A percentile compares a stretch with the other conserved stretches of the same genome.
phyloP scores from a whole-genome alignment of 2,329 filamentous ascomycete species.

The Microdochium trichocladiopsis region DNA sequence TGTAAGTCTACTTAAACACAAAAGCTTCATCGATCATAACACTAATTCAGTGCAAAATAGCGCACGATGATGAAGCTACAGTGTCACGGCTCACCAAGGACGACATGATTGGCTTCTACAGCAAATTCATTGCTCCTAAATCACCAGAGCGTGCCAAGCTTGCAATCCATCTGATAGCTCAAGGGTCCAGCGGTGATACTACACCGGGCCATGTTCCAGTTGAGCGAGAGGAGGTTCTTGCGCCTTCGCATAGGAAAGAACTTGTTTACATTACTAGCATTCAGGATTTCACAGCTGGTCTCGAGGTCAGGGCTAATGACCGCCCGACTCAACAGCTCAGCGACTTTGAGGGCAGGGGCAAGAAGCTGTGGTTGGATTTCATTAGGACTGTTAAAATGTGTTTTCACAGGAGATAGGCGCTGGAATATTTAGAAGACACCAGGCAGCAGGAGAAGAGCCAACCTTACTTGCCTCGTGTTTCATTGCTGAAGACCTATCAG shows the following conservation, averaged over 20 bases:
- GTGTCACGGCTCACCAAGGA: slow-evolving; percentile 70
- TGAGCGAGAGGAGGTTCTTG: slow-evolving; percentile 21
- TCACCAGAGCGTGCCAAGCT: slow-evolving; percentile 75
- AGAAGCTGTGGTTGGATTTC: slow-evolving; percentile 58
- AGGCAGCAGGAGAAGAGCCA: no score
- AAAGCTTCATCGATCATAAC: slow-evolving; percentile 1
- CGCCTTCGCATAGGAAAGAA: slow-evolving; percentile 38
- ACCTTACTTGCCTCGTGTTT: no score
- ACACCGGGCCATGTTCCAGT: slow-evolving; percentile 32
- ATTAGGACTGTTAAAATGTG: neutral
- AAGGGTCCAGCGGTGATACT: slow-evolving; percentile 39
- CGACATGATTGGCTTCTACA: slow-evolving; percentile 76
- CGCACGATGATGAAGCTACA: slow-evolving; percentile 67
- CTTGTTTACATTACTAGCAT: slow-evolving; percentile 69
- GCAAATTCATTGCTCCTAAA: slow-evolving; percentile 64
- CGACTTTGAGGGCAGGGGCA: slow-evolving; percentile 78
- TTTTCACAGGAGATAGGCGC: neutral
- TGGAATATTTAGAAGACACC: neutral
- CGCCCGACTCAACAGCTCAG: slow-evolving; percentile 66
- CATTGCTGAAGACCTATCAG: no score
- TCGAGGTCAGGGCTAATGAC: slow-evolving; percentile 67
- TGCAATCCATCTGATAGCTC: slow-evolving; percentile 75
- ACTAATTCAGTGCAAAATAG: slow-evolving; percentile 29
- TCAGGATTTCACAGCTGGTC: slow-evolving; percentile 68
- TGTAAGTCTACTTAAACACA: slow-evolving; percentile 46